Percentiles rank a stretch among this genome's conserved stretches.
Evolutionary conservation across 371 early-diverging fungal genomes (phyloP).

Genomic region (Coemansia sp.): DNA sequence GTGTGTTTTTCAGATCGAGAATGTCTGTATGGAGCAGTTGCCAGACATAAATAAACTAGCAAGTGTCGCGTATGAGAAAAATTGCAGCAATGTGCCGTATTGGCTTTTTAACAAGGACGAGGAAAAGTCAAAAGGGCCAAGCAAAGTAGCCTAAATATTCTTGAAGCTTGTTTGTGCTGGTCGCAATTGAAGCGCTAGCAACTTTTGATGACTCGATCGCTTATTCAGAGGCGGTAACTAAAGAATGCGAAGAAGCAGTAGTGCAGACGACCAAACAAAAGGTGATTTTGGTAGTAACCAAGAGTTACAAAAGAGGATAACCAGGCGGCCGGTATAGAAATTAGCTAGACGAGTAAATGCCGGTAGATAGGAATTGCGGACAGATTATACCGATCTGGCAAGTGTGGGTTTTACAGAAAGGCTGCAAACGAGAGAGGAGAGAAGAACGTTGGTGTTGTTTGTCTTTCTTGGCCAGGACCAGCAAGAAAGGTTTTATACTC

Average conservation of each 20-base stretch:
- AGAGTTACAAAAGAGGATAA: neutral
- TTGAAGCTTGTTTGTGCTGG: neutral
- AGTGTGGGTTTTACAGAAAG: neutral
- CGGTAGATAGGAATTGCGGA: neutral
- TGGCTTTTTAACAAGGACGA: neutral
- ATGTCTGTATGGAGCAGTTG: constrained; percentile 1
- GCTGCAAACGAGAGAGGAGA: neutral
- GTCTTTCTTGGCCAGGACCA: neutral
- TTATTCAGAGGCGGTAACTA: neutral
- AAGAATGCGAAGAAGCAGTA: neutral
- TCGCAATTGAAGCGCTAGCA: neutral
- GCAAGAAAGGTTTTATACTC: constrained; percentile 6
- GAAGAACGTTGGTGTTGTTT: constrained; percentile 2
- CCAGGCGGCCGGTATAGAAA: neutral
- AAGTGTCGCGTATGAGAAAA: neutral
- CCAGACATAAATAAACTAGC: neutral
- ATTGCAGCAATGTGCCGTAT: neutral
- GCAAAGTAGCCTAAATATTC: neutral
- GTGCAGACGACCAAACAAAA: neutral
- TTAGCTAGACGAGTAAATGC: neutral
- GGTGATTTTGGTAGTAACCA: neutral
- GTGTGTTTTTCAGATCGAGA: constrained; percentile 5
- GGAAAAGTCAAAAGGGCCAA: neutral
- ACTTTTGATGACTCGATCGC: neutral
- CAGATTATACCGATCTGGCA: neutral